Percentiles rank a stretch among this genome's conserved stretches.
Conservation (phyloP, 108 stramenopile genomes). For the Nitzschia putrida region DNA sequence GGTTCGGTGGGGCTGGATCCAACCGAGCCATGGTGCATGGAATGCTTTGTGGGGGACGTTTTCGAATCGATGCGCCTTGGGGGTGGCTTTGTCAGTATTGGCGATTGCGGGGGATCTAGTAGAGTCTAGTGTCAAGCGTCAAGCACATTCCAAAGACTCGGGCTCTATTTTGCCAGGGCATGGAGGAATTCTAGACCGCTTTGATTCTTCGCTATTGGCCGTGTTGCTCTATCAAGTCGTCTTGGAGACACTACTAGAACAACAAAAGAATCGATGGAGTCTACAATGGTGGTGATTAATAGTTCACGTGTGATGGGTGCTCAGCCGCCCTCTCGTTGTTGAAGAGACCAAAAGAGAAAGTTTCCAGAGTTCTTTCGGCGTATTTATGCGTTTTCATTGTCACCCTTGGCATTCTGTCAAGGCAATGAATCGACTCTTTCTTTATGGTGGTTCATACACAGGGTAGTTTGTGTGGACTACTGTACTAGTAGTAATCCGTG, state of each 20-base stretch:
- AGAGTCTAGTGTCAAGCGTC: slow-evolving; percentile 76
- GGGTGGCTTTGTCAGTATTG: slow-evolving; percentile 54
- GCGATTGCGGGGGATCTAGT: slow-evolving; percentile 79
- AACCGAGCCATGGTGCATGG: background rate
- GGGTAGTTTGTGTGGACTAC: no score
- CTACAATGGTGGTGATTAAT: background rate
- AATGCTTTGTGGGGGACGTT: slow-evolving; percentile 10
- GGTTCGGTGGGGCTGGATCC: slow-evolving; percentile 11
- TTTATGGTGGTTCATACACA: no score
- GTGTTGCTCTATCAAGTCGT: slow-evolving; percentile 52
- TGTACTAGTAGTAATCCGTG: no score
- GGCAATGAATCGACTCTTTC: no score
- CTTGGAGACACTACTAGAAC: background rate
- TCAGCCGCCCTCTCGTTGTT: no score
- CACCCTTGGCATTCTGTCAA: no score
- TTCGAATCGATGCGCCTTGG: slow-evolving; percentile 42
- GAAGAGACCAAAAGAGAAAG: no score
- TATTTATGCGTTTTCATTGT: no score
- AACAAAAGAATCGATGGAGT: background rate
- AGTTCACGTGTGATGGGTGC: no score
- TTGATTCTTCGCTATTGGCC: slow-evolving; percentile 74
- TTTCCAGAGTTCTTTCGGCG: no score
- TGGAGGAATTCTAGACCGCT: slow-evolving; percentile 85
- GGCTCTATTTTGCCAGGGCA: slow-evolving; percentile 79
- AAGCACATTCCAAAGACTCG: slow-evolving; percentile 65